A percentile compares a stretch with the other conserved stretches of the same genome.
These are phyloP conservation scores for Hygrophorus pudorinus DNA, from an alignment of 768 basidiomycete genomes.

Conservation along the genomic window DNA sequence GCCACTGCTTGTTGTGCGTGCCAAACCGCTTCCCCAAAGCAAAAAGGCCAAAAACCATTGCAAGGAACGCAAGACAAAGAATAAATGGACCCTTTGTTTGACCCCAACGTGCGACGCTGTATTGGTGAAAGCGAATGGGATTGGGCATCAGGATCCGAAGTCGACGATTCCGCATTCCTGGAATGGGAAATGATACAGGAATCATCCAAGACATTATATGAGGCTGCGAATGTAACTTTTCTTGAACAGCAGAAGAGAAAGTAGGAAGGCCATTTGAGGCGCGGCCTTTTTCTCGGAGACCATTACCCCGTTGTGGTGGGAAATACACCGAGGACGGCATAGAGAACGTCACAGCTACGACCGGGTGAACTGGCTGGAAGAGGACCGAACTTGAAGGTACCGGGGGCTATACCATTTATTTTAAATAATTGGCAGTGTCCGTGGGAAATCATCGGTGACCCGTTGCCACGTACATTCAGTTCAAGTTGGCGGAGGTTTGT, in stretches of 20 bases:
- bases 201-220: constrained; percentile 44
- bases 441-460: not conserved
- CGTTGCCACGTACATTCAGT: not conserved
- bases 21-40: constrained; percentile 54
- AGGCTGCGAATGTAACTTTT: constrained; percentile 48
- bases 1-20: constrained; percentile 53
- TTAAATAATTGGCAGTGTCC: not conserved
- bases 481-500: too few species aligned
- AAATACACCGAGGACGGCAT: constrained; percentile 43
- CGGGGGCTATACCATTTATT: not conserved
- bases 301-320: constrained; percentile 34
- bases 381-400: not conserved
- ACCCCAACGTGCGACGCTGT: constrained; percentile 46
- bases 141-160: constrained; percentile 54
- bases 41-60: constrained; percentile 44
- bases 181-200: constrained; percentile 48
- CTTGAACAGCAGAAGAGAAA: constrained; percentile 49
- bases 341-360: not conserved
- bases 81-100: constrained; percentile 46
- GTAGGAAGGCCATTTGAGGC: constrained; percentile 22
- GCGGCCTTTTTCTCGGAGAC: constrained; percentile 27
- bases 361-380: not conserved
- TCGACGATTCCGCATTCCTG: constrained; percentile 44
- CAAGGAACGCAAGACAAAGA: constrained; percentile 36
- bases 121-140: constrained; percentile 47